A percentile compares a stretch with the other conserved stretches of the same genome.
Evolutionary conservation across 805 yeast genomes (phyloP).

Genomic region (Myxozyma udenii): DNA sequence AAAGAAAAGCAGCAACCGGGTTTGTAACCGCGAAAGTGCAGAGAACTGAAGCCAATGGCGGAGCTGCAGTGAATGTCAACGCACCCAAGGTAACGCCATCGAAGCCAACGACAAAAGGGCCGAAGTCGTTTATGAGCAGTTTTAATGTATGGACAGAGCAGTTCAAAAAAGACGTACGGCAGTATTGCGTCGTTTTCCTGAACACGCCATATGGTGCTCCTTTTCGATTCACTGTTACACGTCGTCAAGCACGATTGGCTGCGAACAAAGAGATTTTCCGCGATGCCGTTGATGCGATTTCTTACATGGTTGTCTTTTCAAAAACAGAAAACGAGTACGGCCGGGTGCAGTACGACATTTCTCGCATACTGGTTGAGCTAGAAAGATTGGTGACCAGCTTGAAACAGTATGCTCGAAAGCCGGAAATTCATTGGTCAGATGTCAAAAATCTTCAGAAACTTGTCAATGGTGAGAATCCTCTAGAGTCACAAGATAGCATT

Average conservation of each 20-base stretch:
- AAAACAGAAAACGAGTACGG: slow-evolving; percentile 42
- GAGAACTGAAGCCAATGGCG: too few relatives aligned
- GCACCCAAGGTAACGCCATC: too few relatives aligned
- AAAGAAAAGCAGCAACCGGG: too few relatives aligned
- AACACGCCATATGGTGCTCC: slow-evolving; percentile 35
- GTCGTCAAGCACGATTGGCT: slow-evolving; percentile 32
- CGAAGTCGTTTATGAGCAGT: too few relatives aligned
- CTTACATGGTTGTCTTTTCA: slow-evolving; percentile 37
- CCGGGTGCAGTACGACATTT: slow-evolving; percentile 43
- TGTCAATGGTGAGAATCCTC: slow-evolving; percentile 8
- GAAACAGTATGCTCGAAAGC: slow-evolving; percentile 31
- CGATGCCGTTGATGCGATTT: slow-evolving; percentile 37
- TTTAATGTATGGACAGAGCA: neutral
- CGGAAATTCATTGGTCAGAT: slow-evolving; percentile 39
- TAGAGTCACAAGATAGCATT: slow-evolving; percentile 20
- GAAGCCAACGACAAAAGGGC: too few relatives aligned
- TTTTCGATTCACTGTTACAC: slow-evolving; percentile 38
- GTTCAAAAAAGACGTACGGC: neutral
- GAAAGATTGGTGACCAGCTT: slow-evolving; percentile 33
- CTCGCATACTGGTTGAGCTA: slow-evolving; percentile 34
- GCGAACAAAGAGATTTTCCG: slow-evolving; percentile 32
- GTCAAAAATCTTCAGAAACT: slow-evolving; percentile 22
- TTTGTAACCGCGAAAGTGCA: too few relatives aligned
- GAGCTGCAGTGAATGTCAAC: too few relatives aligned
- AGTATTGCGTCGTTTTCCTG: slow-evolving; percentile 23